Percentiles rank a stretch among this genome's conserved stretches.
Evolutionary conservation across 495 filamentous ascomycete species (phyloP).

Genomic region (Articulospora tetracladia): DNA sequence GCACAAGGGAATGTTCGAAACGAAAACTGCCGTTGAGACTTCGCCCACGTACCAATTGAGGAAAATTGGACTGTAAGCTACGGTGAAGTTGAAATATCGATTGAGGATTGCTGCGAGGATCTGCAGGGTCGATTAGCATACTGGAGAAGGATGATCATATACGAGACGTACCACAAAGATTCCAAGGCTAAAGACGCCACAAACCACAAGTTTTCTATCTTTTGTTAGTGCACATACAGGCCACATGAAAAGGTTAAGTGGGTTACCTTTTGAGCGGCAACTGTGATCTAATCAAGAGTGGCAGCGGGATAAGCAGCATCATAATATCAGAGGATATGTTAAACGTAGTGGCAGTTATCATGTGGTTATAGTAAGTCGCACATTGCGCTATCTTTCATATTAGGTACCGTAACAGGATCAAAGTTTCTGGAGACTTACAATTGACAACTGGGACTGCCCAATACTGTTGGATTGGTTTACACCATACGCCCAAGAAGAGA

Average conservation of each 20-base stretch:
- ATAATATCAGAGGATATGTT: background rate
- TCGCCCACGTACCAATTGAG: conserved; percentile 1
- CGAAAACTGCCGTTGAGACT: background rate
- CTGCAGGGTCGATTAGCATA: background rate
- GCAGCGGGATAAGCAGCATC: background rate
- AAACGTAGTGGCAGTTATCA: background rate
- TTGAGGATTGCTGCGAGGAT: background rate
- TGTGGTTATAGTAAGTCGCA: background rate
- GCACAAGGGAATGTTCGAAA: background rate
- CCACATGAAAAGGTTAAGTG: background rate
- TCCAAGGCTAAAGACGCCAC: background rate
- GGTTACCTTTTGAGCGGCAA: background rate
- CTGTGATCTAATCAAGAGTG: background rate
- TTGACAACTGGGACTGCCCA: background rate
- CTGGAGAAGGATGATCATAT: too few relatives aligned
- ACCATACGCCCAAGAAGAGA: background rate
- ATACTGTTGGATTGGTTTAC: background rate
- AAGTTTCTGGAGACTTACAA: background rate
- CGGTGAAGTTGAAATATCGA: conserved; percentile 1
- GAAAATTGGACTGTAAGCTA: background rate
- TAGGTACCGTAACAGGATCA: background rate
- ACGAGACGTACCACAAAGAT: background rate
- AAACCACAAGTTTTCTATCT: background rate
- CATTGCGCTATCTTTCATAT: background rate
- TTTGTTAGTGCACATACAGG: background rate